phyloP scores from a whole-genome alignment of 352 stramenopile species.

The Pythium dissotocum region DNA sequence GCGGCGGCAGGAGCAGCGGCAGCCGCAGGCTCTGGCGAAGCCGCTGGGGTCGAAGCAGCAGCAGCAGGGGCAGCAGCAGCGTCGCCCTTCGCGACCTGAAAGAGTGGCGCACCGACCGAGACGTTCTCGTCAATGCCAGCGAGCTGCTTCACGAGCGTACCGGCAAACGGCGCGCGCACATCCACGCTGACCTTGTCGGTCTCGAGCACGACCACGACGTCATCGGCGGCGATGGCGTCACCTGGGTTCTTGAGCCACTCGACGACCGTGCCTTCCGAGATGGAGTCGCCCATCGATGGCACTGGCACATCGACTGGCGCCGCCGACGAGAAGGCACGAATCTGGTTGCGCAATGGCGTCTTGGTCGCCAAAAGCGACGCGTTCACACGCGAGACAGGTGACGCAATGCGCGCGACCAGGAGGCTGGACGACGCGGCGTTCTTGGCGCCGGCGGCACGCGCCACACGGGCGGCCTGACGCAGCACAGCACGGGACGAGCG shows the following conservation, averaged over 20 bases:
- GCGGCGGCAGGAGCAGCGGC: constrained; percentile 12
- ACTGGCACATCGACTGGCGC: constrained; percentile 67
- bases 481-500: constrained; percentile 27
- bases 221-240: constrained; percentile 92
- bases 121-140: constrained; percentile 94
- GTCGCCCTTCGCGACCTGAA: constrained; percentile 90
- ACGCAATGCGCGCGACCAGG: not conserved
- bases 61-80: constrained; percentile 20
- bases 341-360: constrained; percentile 10
- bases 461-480: constrained; percentile 19
- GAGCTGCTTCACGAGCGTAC: constrained; percentile 90
- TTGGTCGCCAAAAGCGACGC: not conserved
- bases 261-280: constrained; percentile 97
- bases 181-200: constrained; percentile 98
- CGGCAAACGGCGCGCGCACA: constrained; percentile 83
- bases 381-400: not conserved
- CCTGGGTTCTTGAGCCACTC: constrained; percentile 94
- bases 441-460: constrained; percentile 16
- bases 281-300: constrained; percentile 94
- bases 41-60: constrained; percentile 24
- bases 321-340: constrained; percentile 42
- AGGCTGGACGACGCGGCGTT: constrained; percentile 4
- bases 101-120: constrained; percentile 91
- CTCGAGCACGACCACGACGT: constrained; percentile 98
- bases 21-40: constrained; percentile 26